These are phyloP conservation scores for Claviceps cyperi DNA, from an alignment of 2,329 filamentous ascomycete genomes.

Conservation along the genomic window DNA sequence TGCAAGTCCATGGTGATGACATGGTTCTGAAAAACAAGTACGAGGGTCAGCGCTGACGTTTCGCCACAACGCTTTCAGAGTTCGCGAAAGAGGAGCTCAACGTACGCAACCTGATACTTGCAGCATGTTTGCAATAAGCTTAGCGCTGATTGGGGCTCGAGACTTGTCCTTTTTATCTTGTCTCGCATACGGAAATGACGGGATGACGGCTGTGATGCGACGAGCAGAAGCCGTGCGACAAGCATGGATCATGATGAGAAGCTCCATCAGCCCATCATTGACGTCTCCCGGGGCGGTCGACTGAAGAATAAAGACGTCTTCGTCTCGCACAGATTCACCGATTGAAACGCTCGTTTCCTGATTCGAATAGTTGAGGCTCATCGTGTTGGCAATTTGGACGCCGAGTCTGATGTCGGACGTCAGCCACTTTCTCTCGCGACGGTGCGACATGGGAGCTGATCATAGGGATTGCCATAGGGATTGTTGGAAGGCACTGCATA, in stretches of 20 bases:
- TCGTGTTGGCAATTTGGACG: constrained; percentile 63
- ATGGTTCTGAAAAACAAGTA: constrained; percentile 20
- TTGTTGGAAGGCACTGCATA: neutral
- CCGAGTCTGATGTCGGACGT: constrained; percentile 41
- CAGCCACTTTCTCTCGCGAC: constrained; percentile 8
- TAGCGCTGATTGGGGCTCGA: constrained; percentile 89
- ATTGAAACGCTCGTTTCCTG: constrained; percentile 85
- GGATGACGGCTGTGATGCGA: constrained; percentile 87
- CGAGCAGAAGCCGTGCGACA: constrained; percentile 58
- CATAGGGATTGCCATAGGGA: neutral
- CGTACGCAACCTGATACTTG: constrained; percentile 70
- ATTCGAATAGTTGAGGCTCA: constrained; percentile 75
- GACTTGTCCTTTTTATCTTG: constrained; percentile 96
- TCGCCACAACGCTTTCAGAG: neutral
- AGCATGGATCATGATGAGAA: constrained; percentile 95
- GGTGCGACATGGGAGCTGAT: constrained; percentile 5
- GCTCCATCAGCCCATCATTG: constrained; percentile 96
- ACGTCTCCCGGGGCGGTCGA: constrained; percentile 91
- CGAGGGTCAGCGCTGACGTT: neutral
- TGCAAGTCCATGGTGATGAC: constrained; percentile 94
- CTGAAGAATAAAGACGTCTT: constrained; percentile 97
- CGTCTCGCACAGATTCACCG: constrained; percentile 88
- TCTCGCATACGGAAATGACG: constrained; percentile 90
- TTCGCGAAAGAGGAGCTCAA: neutral
- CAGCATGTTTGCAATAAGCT: constrained; percentile 94